phyloP scores from a whole-genome alignment of 2,329 filamentous ascomycete genomes.

The Aspergillus sp. region DNA sequence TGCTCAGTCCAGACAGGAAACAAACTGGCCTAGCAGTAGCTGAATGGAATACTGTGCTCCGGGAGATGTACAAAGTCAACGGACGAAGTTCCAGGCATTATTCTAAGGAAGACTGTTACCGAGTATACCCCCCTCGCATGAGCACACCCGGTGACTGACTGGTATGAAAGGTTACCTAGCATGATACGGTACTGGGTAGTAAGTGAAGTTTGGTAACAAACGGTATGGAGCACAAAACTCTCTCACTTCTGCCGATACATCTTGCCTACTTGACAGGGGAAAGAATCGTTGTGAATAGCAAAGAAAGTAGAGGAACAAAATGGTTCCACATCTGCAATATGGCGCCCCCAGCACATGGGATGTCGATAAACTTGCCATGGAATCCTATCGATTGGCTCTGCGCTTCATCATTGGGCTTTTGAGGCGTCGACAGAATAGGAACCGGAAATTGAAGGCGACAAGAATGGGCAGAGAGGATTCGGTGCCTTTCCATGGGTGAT shows the following conservation, averaged over 20 bases:
- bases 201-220: too few species aligned
- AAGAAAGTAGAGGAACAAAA: background rate
- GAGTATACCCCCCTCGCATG: conserved; percentile 9
- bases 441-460: background rate
- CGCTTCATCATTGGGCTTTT: background rate
- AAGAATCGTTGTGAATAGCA: background rate
- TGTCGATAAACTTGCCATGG: background rate
- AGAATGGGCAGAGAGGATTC: conserved; percentile 6
- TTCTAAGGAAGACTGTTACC: background rate
- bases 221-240: too few species aligned
- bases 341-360: background rate
- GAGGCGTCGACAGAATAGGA: background rate
- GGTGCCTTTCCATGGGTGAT: conserved; percentile 13
- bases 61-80: background rate
- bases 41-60: conserved; percentile 19
- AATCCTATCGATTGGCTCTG: background rate
- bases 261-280: background rate
- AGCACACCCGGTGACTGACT: conserved; percentile 8
- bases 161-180: background rate
- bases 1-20: conserved; percentile 10
- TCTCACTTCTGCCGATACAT: too few species aligned
- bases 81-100: background rate
- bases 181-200: background rate
- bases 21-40: conserved; percentile 1
- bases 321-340: background rate